Evolutionary conservation across 2,329 filamentous ascomycete genomes (phyloP).

Genomic region (Pseudogymnoascus sp.): DNA sequence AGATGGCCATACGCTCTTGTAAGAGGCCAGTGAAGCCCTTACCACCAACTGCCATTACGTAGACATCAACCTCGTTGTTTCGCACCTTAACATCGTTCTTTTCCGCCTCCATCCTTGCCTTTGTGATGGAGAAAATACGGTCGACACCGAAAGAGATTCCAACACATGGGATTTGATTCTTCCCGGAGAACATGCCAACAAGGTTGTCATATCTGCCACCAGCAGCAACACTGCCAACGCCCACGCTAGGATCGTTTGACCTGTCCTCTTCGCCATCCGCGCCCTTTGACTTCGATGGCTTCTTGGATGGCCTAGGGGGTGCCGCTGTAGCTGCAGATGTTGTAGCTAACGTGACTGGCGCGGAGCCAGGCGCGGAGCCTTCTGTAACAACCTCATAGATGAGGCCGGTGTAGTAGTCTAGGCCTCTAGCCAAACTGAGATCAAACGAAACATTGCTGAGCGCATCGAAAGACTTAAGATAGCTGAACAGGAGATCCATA

Average conservation of each 20-base stretch:
- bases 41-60: constrained; percentile 88
- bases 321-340: constrained; percentile 32
- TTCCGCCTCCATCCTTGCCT: constrained; percentile 61
- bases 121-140: constrained; percentile 87
- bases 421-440: constrained; percentile 76
- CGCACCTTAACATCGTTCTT: constrained; percentile 46
- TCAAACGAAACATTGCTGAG: constrained; percentile 76
- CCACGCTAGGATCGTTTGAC: constrained; percentile 69
- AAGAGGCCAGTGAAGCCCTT: constrained; percentile 75
- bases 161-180: constrained; percentile 78
- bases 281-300: constrained; percentile 41
- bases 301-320: constrained; percentile 29
- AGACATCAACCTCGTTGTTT: constrained; percentile 76
- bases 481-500: constrained; percentile 71
- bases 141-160: constrained; percentile 92
- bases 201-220: constrained; percentile 89
- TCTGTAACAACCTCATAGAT: constrained; percentile 75
- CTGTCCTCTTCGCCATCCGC: constrained; percentile 51
- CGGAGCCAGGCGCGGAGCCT: constrained; percentile 53
- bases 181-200: constrained; percentile 86
- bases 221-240: constrained; percentile 80
- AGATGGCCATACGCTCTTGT: constrained; percentile 74
- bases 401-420: constrained; percentile 78
- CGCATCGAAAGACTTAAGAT: constrained; percentile 69
- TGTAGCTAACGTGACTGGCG: constrained; percentile 24